Base-by-base conservation (phyloP, 257 asterid species). In the Solanum habrochaites region DNA sequence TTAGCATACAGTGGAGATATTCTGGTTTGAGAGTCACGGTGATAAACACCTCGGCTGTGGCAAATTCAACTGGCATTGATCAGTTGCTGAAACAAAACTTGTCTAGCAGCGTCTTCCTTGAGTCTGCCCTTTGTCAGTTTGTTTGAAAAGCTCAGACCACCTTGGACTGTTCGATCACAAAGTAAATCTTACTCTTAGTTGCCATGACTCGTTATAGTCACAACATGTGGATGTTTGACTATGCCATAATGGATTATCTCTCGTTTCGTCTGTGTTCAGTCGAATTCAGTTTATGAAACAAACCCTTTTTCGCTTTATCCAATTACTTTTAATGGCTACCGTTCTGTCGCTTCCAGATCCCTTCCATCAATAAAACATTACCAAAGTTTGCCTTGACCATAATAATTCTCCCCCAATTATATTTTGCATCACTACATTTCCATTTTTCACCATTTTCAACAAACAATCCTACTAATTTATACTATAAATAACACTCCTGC, bases 321-420 rank as follows among this genome's bases (percentile, higher is more conserved):
- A 5, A 96, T 94, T 13, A 94, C 96, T n/a, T 94, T 96, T 96
- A 21, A 96, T 93, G 49, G 98, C 98, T 73, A 96, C 97, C 86
- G 92, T n/a, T 89, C 87, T 90, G 89, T 39, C 98, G 0, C 95
- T 80, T 86, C 81, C 11, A 96, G 88, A 85, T 90, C 88, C 89
- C 95, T 92, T 43, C 95, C 98, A 67, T 93, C n/a, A 86, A 91
- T 94, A n/a, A 95, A 72, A 95, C 98, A 85, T 94, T 95, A 67
- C 96, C 98, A 58, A 95, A 95, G 40, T n/a, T 91, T 91, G 67
- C 98, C 98, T 91, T 94, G 95, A 52, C 97, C 98, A n/a, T 84
- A 95, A 89, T 89, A 94, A 87, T n/a, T 89, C 95, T 95, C n/a
- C 88, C 98, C 98, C n/a, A 93, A 87, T 35, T 94, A 43, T 93